These are phyloP conservation scores for Vitis hybrid DNA, from an alignment of 177 flowering plant genomes.

Conservation along the genomic window DNA sequence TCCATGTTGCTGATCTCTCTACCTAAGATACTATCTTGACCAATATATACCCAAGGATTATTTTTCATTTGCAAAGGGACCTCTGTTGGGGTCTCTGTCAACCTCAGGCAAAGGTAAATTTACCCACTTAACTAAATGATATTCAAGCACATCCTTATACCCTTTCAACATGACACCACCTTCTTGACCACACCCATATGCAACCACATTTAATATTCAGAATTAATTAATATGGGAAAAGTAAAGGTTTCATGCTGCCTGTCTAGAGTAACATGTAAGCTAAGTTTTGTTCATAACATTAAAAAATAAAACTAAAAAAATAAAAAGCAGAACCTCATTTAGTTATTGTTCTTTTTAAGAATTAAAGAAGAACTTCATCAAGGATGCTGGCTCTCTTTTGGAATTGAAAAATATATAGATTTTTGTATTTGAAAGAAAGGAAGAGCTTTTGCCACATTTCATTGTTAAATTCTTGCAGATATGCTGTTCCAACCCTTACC, in stretches of 20 bases:
- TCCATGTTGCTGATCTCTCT: too few species aligned
- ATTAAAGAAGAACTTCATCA: too few species aligned
- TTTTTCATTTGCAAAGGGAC: too few species aligned
- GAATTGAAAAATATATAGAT: too few species aligned
- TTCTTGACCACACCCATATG: not conserved
- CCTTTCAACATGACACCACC: not conserved
- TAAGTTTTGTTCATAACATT: not conserved
- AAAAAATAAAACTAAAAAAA: not conserved
- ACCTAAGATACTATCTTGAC: too few species aligned
- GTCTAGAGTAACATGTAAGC: not conserved
- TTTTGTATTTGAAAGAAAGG: too few species aligned
- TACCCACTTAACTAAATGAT: not conserved
- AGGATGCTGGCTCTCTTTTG: too few species aligned
- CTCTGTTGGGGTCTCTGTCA: not conserved
- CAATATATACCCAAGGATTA: too few species aligned
- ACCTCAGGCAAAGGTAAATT: not conserved
- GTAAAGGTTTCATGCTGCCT: not conserved
- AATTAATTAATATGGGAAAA: not conserved
- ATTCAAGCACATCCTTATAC: not conserved
- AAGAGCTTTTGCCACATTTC: too few species aligned
- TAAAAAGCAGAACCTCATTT: not conserved
- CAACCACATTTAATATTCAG: too few species aligned
- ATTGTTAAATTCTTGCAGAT: too few species aligned
- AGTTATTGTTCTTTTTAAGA: too few species aligned
- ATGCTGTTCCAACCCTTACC: conserved; percentile 33